These are phyloP conservation scores for Erysimum cheiranthoides DNA, from an alignment of 345 rosid species.

Conservation along the genomic window DNA sequence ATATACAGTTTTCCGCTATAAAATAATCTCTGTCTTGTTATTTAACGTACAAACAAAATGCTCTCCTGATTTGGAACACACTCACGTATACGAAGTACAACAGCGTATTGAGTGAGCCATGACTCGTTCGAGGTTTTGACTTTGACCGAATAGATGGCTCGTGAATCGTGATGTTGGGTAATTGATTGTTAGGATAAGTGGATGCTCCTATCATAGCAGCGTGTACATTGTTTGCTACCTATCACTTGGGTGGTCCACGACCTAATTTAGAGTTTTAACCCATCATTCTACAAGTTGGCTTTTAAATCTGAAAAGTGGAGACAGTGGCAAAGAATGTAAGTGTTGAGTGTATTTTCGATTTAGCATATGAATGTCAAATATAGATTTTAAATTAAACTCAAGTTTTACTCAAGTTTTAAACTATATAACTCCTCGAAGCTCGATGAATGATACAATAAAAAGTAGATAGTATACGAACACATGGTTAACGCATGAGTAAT, in stretches of 20 bases:
- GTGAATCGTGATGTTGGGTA: background rate
- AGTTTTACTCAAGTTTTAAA: background rate
- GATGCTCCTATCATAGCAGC: slow-evolving; percentile 25
- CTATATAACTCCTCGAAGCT: background rate
- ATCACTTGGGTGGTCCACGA: slow-evolving; percentile 31
- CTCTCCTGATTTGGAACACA: background rate
- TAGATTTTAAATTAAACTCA: background rate
- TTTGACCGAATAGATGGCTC: background rate
- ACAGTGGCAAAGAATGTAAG: background rate
- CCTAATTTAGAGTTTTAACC: slow-evolving; percentile 15
- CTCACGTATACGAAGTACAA: background rate
- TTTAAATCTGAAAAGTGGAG: background rate
- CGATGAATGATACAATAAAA: background rate
- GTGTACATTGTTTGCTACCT: background rate
- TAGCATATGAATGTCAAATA: background rate
- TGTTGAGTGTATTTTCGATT: background rate
- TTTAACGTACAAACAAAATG: background rate
- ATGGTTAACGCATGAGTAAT: too few species aligned
- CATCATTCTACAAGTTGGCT: background rate
- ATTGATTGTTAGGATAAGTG: slow-evolving; percentile 20
- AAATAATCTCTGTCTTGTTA: background rate
- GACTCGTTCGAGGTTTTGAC: background rate
- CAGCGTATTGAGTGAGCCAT: background rate
- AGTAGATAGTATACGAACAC: background rate
- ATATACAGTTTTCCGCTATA: background rate